phyloP scores from a whole-genome alignment of 371 early-diverging fungal species.

The Lichtheimia hyalospora region DNA sequence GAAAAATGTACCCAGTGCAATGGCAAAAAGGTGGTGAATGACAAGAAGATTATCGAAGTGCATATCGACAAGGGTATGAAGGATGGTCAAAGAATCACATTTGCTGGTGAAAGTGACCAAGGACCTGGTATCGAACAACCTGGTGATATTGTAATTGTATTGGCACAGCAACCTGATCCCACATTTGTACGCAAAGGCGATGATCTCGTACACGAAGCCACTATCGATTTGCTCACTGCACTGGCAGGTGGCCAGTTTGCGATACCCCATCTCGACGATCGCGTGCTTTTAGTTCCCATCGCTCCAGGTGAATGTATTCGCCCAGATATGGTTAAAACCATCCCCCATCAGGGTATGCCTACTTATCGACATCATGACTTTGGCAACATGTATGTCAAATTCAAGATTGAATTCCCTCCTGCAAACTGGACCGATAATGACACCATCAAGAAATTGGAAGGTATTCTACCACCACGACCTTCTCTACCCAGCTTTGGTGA shows the following conservation, averaged over 20 bases:
- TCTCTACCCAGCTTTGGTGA: constrained; percentile 44
- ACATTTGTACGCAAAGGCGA: constrained; percentile 90
- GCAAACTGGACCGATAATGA: constrained; percentile 76
- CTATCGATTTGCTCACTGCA: constrained; percentile 92
- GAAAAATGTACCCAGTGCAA: constrained; percentile 86
- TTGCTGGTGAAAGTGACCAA: constrained; percentile 92
- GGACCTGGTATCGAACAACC: constrained; percentile 59
- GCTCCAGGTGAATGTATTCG: constrained; percentile 93
- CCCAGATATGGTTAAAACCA: constrained; percentile 74
- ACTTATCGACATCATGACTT: constrained; percentile 86
- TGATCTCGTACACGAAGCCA: constrained; percentile 77
- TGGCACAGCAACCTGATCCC: constrained; percentile 88
- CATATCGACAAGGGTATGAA: constrained; percentile 93
- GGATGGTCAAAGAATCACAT: constrained; percentile 92
- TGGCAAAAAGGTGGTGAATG: constrained; percentile 76
- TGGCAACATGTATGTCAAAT: constrained; percentile 89
- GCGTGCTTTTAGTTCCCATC: constrained; percentile 81
- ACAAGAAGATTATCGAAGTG: constrained; percentile 88
- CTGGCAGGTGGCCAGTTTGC: constrained; percentile 90
- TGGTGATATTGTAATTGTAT: constrained; percentile 89
- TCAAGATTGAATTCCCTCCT: constrained; percentile 89
- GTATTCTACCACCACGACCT: constrained; percentile 65
- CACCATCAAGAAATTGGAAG: constrained; percentile 64
- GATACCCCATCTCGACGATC: constrained; percentile 89
- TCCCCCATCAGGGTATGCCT: constrained; percentile 93